These are phyloP conservation scores for Solanum hybrid DNA, from an alignment of 305 asterid genomes.

Conservation along the genomic window DNA sequence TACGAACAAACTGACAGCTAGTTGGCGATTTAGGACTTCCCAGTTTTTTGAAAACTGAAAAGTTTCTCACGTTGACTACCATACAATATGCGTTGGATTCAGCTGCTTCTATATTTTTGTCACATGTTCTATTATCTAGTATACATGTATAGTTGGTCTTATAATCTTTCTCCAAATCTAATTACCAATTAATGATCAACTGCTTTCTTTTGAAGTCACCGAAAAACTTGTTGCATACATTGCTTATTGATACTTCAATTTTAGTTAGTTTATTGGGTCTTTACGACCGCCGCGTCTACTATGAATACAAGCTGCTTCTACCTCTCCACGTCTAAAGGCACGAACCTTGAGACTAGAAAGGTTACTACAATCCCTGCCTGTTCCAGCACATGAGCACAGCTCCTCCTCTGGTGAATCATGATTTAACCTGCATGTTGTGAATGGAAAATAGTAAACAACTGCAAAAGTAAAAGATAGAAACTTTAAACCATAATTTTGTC, in stretches of 20 bases:
- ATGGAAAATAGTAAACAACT: conserved; percentile 4
- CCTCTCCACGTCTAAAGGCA: conserved; percentile 1
- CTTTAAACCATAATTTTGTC: neutral
- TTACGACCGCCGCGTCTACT: neutral
- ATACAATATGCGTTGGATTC: neutral
- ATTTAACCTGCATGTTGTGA: conserved; percentile 31
- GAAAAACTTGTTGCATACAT: neutral
- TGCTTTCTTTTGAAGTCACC: neutral
- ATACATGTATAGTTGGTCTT: neutral
- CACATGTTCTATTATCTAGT: neutral
- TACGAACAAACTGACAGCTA: neutral
- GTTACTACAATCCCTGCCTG: conserved; percentile 12
- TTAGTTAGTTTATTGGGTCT: neutral
- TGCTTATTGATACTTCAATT: neutral
- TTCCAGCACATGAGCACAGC: conserved; percentile 48
- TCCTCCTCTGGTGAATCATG: conserved; percentile 46
- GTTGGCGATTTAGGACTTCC: neutral
- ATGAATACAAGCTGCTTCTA: neutral
- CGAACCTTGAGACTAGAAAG: conserved; percentile 31
- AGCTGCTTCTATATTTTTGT: neutral
- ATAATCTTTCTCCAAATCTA: neutral
- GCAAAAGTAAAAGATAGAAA: neutral
- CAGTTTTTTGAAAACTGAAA: neutral
- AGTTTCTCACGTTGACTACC: neutral
- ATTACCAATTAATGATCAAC: neutral